A percentile compares a stretch with the other conserved stretches of the same genome.
Evolutionary conservation across 371 early-diverging fungal species (phyloP).

Genomic region (Parasitella parasitica): DNA sequence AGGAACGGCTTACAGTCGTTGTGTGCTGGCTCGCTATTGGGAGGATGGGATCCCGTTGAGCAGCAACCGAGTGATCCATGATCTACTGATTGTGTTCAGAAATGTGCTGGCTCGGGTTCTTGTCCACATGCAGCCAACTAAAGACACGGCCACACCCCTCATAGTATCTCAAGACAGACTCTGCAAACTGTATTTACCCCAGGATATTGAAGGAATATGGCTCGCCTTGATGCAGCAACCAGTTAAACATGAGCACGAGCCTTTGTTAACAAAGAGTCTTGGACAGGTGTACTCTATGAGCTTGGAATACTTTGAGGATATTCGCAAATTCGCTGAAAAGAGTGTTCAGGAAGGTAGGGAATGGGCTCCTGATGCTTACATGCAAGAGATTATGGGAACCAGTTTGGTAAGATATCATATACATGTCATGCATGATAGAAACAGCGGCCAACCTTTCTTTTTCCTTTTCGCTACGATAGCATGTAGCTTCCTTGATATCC

Average conservation of each 20-base stretch:
- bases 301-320: conserved; percentile 58
- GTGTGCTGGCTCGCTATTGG: conserved; percentile 50
- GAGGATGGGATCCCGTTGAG: conserved; percentile 48
- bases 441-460: background rate
- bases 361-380: conserved; percentile 57
- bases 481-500: conserved; percentile 57
- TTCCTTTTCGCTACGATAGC: conserved; percentile 34
- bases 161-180: background rate
- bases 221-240: conserved; percentile 37
- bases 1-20: conserved; percentile 46
- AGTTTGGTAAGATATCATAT: conserved; percentile 65
- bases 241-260: conserved; percentile 4
- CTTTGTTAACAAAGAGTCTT: conserved; percentile 27
- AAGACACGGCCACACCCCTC: background rate
- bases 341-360: conserved; percentile 46
- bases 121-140: conserved; percentile 18
- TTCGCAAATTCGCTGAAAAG: conserved; percentile 48
- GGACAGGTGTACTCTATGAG: conserved; percentile 56
- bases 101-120: conserved; percentile 53
- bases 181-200: conserved; percentile 19
- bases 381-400: conserved; percentile 63
- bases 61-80: conserved; percentile 53
- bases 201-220: conserved; percentile 50
- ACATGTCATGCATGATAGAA: too few species aligned
- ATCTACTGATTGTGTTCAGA: conserved; percentile 54